These are phyloP conservation scores for Penicillium cosmopolitanum DNA, from an alignment of 495 filamentous ascomycete species.

Conservation along the genomic window DNA sequence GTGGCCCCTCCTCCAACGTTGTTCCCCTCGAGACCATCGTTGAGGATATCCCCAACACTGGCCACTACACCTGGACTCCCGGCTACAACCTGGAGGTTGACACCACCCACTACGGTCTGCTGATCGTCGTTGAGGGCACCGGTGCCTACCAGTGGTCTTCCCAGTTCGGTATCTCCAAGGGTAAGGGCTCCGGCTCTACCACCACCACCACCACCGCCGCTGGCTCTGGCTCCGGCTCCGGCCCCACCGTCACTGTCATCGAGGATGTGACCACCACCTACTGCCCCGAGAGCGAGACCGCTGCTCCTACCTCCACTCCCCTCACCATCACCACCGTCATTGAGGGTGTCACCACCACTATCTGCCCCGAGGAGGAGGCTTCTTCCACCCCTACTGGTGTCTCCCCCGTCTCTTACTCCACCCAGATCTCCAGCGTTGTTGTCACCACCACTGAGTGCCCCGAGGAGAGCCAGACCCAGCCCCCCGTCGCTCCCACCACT, in stretches of 20 bases:
- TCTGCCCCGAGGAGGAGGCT: slow-evolving; percentile 23
- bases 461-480: neutral
- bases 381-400: slow-evolving; percentile 5
- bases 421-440: neutral
- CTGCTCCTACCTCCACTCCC: slow-evolving; percentile 27
- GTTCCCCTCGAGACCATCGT: slow-evolving; percentile 56
- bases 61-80: slow-evolving; percentile 62
- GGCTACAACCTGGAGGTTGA: slow-evolving; percentile 49
- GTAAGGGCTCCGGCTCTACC: slow-evolving; percentile 44
- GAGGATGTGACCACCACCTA: slow-evolving; percentile 26
- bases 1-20: slow-evolving; percentile 62
- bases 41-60: slow-evolving; percentile 60
- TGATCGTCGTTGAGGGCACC: slow-evolving; percentile 64
- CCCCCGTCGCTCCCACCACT: slow-evolving; percentile 13
- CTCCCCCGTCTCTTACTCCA: slow-evolving; percentile 2
- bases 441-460: slow-evolving; percentile 27
- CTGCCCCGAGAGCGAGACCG: slow-evolving; percentile 26
- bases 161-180: slow-evolving; percentile 69
- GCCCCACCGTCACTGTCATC: slow-evolving; percentile 28
- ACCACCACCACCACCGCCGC: slow-evolving; percentile 22
- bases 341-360: slow-evolving; percentile 25
- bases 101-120: slow-evolving; percentile 64
- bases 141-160: slow-evolving; percentile 70
- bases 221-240: slow-evolving; percentile 15
- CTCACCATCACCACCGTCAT: slow-evolving; percentile 18